Base-by-base conservation (phyloP, 371 early-diverging fungal species). In the Actinomortierella wolfii region DNA sequence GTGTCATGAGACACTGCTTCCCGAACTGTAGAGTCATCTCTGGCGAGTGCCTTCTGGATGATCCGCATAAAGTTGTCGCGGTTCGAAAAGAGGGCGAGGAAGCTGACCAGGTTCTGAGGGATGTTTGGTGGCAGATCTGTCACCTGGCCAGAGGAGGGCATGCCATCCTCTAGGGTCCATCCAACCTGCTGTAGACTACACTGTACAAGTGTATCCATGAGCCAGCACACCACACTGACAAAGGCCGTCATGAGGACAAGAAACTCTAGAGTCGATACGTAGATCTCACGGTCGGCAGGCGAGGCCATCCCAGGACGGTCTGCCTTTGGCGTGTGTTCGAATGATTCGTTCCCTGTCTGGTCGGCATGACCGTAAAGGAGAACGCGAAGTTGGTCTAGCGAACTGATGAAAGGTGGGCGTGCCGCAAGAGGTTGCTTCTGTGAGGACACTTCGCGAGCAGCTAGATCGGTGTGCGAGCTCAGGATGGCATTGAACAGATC, bases 161-260 rank as follows among this genome's bases (percentile, higher is more conserved):
- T n/a, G n/a, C n/a, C n/a, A n/a, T n/a, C n/a, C n/a, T n/a, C n/a
- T n/a, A n/a, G n/a, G n/a, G n/a, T n/a, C n/a, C n/a, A n/a, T n/a
- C n/a, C n/a, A n/a, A n/a, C n/a, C n/a, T n/a, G n/a, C n/a, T n/a
- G n/a, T n/a, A n/a, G n/a, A n/a, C n/a, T n/a, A n/a, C n/a, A n/a
- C n/a, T n/a, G n/a, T n/a, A n/a, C n/a, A n/a, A n/a, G 49, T 2
- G 50, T 40, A 23, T 64, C 64, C 61, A 71, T 42, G 14, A 71
- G 49, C 65, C 65, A 71, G 46, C 71, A 71, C 0, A 71, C 62
- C 2, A 71, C 55, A 44, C 65, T 71, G 46, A 71, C 71, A 52
- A 71, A 65, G 2, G 71, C 65, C 1, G 71, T 65, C 71, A 71
- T 65, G 39, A 65, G 44, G 0, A 66, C 61, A n/a, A 71, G 44